These are phyloP conservation scores for Escallonia rubra DNA, from an alignment of 129 eudicot genomes.

Conservation along the genomic window DNA sequence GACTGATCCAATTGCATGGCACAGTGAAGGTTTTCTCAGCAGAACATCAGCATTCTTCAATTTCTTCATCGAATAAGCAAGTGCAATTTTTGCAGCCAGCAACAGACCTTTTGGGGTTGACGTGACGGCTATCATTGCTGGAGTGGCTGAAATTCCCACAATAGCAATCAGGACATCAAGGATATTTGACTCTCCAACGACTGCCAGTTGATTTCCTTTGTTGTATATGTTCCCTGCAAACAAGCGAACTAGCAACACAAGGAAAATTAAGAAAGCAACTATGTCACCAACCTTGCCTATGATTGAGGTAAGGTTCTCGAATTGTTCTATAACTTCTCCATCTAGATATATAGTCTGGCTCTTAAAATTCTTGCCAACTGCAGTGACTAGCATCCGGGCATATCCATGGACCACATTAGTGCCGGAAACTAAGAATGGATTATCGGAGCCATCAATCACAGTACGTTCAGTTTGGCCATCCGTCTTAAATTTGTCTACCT, in stretches of 20 bases:
- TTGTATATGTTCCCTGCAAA: slow-evolving; percentile 36
- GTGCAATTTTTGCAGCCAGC: slow-evolving; percentile 39
- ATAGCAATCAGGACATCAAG: slow-evolving; percentile 29
- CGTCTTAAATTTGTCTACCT: slow-evolving; percentile 41
- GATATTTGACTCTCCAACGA: slow-evolving; percentile 22
- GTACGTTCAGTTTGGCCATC: slow-evolving; percentile 38
- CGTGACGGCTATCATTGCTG: slow-evolving; percentile 37
- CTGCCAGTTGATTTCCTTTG: slow-evolving; percentile 25
- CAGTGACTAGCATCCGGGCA: slow-evolving; percentile 39
- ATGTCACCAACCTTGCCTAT: slow-evolving; percentile 36
- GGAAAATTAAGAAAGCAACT: slow-evolving; percentile 35
- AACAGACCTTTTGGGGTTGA: slow-evolving; percentile 49
- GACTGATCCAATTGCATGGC: slow-evolving; percentile 54
- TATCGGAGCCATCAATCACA: slow-evolving; percentile 8
- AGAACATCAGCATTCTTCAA: slow-evolving; percentile 49
- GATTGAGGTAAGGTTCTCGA: slow-evolving; percentile 30
- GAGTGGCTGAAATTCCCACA: slow-evolving; percentile 35
- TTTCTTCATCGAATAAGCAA: slow-evolving; percentile 32
- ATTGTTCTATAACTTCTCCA: slow-evolving; percentile 14
- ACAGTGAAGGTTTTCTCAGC: slow-evolving; percentile 48
- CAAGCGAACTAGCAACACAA: slow-evolving; percentile 29
- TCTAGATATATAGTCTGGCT: slow-evolving; percentile 31
- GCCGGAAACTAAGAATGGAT: slow-evolving; percentile 48
- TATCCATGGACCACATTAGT: slow-evolving; percentile 49
- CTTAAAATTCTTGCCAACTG: slow-evolving; percentile 41